Evolutionary conservation across 2,329 filamentous ascomycete species (phyloP).

Genomic region (Aspergillus neoniger): DNA sequence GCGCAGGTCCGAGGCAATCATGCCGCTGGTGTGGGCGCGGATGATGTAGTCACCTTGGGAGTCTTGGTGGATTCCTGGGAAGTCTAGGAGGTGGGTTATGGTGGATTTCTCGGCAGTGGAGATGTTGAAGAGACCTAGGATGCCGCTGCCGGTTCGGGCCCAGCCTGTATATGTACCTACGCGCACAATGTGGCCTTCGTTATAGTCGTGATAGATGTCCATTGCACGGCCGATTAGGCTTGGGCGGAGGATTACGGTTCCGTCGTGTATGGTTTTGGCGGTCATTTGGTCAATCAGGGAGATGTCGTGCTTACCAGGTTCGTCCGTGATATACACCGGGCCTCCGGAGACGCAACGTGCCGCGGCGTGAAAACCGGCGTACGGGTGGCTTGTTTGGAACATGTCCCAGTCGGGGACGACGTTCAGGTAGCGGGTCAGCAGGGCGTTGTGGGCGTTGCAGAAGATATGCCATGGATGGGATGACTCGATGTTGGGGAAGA

Average conservation of each 20-base stretch:
- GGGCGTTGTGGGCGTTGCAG: slow-evolving; percentile 83
- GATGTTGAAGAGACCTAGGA: slow-evolving; percentile 85
- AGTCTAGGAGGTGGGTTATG: slow-evolving; percentile 68
- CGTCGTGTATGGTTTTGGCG: slow-evolving; percentile 68
- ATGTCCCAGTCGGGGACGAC: slow-evolving; percentile 82
- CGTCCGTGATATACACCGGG: slow-evolving; percentile 91
- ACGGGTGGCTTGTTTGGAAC: slow-evolving; percentile 69
- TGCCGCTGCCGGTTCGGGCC: slow-evolving; percentile 68
- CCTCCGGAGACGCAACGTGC: slow-evolving; percentile 87
- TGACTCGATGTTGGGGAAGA: slow-evolving; percentile 77
- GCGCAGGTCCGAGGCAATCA: slow-evolving; percentile 50
- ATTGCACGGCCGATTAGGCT: slow-evolving; percentile 71
- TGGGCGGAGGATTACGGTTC: slow-evolving; percentile 79
- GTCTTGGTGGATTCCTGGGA: slow-evolving; percentile 65
- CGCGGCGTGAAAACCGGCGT: slow-evolving; percentile 83
- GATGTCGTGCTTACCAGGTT: slow-evolving; percentile 77
- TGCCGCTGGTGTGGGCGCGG: slow-evolving; percentile 68
- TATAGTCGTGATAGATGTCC: slow-evolving; percentile 73
- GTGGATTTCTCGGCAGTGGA: slow-evolving; percentile 64
- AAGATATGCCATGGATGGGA: slow-evolving; percentile 96
- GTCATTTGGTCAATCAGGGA: slow-evolving; percentile 78
- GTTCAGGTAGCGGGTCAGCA: slow-evolving; percentile 83
- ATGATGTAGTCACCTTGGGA: slow-evolving; percentile 65
- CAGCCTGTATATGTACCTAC: slow-evolving; percentile 75
- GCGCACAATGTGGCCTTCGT: slow-evolving; percentile 72